These are phyloP conservation scores for Lodderomyces orthopsilosis DNA, from an alignment of 1,139 yeast genomes.

Conservation along the genomic window DNA sequence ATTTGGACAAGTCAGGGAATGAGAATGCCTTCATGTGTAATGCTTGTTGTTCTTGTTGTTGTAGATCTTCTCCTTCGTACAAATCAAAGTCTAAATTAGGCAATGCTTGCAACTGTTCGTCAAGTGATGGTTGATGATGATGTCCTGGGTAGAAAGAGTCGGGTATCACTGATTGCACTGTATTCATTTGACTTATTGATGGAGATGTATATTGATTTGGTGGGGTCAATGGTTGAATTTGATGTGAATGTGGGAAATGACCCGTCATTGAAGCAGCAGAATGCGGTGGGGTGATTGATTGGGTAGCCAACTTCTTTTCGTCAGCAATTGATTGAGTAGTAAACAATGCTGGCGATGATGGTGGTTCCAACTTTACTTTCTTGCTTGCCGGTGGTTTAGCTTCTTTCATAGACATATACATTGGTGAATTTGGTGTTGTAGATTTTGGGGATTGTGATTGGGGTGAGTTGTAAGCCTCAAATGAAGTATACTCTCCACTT, in stretches of 20 bases:
- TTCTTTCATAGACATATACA: background rate
- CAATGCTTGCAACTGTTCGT: constrained; percentile 10
- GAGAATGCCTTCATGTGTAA: constrained; percentile 22
- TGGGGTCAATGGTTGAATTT: constrained; percentile 11
- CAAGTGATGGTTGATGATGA: constrained; percentile 2
- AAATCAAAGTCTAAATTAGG: constrained; percentile 1
- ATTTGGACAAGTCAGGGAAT: constrained; percentile 27
- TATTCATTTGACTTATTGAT: constrained; percentile 6
- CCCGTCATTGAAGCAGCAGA: constrained; percentile 2
- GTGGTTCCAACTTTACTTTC: constrained; percentile 5
- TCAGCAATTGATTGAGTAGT: constrained; percentile 6
- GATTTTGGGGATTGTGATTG: constrained; percentile 11
- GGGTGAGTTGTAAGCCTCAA: constrained; percentile 10
- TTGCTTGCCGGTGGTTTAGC: constrained; percentile 4
- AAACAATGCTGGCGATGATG: constrained; percentile 4
- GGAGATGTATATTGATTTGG: constrained; percentile 9
- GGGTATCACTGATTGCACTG: constrained; percentile 9
- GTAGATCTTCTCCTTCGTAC: background rate
- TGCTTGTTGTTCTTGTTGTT: background rate
- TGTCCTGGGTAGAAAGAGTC: constrained; percentile 6
- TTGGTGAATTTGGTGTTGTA: constrained; percentile 1
- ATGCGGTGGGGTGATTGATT: constrained; percentile 4
- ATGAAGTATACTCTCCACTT: constrained; percentile 17
- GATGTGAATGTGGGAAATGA: constrained; percentile 5
- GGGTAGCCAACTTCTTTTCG: constrained; percentile 1